These are phyloP conservation scores for Macadamia integrifolia DNA, from an alignment of 164 flowering plant genomes.

Conservation along the genomic window DNA sequence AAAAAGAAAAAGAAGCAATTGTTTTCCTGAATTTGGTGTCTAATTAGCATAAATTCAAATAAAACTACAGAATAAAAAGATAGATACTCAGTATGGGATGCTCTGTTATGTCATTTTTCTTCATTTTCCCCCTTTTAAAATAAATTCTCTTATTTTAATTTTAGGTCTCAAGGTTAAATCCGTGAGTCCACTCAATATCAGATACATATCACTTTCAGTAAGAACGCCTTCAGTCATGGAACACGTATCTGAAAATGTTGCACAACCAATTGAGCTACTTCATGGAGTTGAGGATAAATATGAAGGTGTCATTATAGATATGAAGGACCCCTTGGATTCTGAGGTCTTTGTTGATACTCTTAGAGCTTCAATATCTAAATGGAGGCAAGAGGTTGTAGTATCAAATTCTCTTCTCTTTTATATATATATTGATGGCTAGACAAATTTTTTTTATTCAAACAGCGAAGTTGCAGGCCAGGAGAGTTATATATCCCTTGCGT, in stretches of 20 bases:
- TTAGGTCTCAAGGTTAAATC: background rate
- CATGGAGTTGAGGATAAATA: conserved; percentile 28
- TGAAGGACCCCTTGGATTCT: conserved; percentile 46
- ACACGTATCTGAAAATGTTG: conserved; percentile 20
- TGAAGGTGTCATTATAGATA: conserved; percentile 51
- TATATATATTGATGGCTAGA: background rate
- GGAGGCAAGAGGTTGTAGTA: conserved; percentile 47
- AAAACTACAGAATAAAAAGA: background rate
- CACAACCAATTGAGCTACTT: conserved; percentile 26
- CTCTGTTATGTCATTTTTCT: background rate
- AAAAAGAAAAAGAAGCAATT: background rate
- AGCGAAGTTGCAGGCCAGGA: background rate
- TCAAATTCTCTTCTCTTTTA: background rate
- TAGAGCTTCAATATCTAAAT: conserved; percentile 38
- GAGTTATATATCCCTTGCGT: background rate
- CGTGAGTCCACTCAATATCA: background rate
- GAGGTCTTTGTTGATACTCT: conserved; percentile 29
- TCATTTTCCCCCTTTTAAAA: background rate
- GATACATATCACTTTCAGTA: background rate
- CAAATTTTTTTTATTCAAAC: background rate
- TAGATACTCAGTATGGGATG: background rate
- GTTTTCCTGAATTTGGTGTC: background rate
- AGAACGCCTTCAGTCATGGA: conserved; percentile 1
- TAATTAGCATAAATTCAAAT: background rate
- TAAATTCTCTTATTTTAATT: background rate